These are phyloP conservation scores for Stylonectria norvegica DNA, from an alignment of 2,329 filamentous ascomycete species.

Conservation along the genomic window DNA sequence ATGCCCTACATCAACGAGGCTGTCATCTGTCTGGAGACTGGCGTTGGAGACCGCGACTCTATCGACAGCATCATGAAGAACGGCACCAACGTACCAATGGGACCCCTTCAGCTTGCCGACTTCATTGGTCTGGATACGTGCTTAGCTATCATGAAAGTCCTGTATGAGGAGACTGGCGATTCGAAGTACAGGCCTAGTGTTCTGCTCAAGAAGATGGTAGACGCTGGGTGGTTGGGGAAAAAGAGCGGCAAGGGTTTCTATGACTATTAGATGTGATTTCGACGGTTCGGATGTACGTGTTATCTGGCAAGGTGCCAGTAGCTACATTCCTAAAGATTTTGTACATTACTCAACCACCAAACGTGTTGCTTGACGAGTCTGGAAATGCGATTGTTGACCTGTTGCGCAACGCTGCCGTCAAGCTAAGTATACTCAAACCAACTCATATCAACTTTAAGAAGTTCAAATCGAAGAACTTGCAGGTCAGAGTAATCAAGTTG, in stretches of 20 bases:
- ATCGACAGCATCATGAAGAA: slow-evolving; percentile 99
- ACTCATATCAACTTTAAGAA: too few species aligned
- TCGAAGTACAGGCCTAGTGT: slow-evolving; percentile 93
- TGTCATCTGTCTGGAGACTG: slow-evolving; percentile 91
- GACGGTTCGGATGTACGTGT: neutral
- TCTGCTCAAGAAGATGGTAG: slow-evolving; percentile 89
- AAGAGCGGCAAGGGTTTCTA: slow-evolving; percentile 97
- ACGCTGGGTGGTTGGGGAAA: slow-evolving; percentile 96
- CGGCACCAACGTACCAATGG: slow-evolving; percentile 98
- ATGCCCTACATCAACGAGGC: slow-evolving; percentile 99
- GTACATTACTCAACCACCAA: too few species aligned
- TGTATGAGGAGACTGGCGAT: slow-evolving; percentile 88
- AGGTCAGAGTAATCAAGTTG: too few species aligned
- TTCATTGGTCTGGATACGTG: slow-evolving; percentile 98
- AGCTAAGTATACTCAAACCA: too few species aligned
- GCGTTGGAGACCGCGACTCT: slow-evolving; percentile 81
- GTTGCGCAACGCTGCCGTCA: too few species aligned
- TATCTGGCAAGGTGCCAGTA: too few species aligned
- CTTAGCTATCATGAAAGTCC: slow-evolving; percentile 92
- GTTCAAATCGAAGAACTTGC: too few species aligned
- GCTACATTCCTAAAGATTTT: too few species aligned
- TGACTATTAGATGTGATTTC: slow-evolving; percentile 59
- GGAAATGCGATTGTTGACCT: too few species aligned
- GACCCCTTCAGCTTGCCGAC: slow-evolving; percentile 86
- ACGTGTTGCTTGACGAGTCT: too few species aligned